A percentile compares a stretch with the other conserved stretches of the same genome.
Evolutionary conservation across 805 yeast genomes (phyloP).

Genomic region (Kuraishia floccosa): DNA sequence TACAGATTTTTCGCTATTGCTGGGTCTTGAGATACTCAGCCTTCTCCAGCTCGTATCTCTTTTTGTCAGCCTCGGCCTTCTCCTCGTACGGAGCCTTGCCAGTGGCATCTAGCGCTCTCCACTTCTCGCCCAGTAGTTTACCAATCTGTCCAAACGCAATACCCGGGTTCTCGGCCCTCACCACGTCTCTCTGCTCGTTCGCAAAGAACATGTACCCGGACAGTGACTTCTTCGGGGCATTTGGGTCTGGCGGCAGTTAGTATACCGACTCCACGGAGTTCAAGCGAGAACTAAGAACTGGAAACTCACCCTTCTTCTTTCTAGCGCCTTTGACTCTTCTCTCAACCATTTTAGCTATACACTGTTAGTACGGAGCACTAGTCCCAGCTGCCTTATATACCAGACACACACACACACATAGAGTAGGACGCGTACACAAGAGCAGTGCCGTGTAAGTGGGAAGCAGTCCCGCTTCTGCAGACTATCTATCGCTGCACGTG

Average conservation of each 20-base stretch:
- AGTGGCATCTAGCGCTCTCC: constrained; percentile 82
- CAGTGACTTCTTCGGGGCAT: constrained; percentile 97
- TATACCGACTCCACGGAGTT: neutral
- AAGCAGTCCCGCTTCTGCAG: no score
- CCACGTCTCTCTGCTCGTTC: constrained; percentile 92
- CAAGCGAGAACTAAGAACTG: neutral
- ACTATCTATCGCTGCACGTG: constrained; percentile 1
- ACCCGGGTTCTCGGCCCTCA: constrained; percentile 94
- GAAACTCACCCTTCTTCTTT: constrained; percentile 21
- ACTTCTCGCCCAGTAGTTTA: constrained; percentile 86
- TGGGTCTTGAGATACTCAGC: constrained; percentile 52
- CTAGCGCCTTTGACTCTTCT: constrained; percentile 15
- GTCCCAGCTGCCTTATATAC: neutral
- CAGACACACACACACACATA: neutral
- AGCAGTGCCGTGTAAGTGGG: no score
- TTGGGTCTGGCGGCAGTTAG: constrained; percentile 48
- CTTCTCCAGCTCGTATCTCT: constrained; percentile 94
- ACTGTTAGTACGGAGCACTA: neutral
- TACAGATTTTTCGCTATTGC: constrained; percentile 2
- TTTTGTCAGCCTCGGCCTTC: constrained; percentile 92
- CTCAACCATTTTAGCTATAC: constrained; percentile 13
- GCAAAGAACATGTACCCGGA: constrained; percentile 99
- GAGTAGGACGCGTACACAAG: no score
- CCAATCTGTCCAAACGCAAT: constrained; percentile 94
- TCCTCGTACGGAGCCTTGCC: constrained; percentile 86